Evolutionary conservation across 2,329 filamentous ascomycete genomes (phyloP).

Genomic region (Ophiosphaerella narmari): DNA sequence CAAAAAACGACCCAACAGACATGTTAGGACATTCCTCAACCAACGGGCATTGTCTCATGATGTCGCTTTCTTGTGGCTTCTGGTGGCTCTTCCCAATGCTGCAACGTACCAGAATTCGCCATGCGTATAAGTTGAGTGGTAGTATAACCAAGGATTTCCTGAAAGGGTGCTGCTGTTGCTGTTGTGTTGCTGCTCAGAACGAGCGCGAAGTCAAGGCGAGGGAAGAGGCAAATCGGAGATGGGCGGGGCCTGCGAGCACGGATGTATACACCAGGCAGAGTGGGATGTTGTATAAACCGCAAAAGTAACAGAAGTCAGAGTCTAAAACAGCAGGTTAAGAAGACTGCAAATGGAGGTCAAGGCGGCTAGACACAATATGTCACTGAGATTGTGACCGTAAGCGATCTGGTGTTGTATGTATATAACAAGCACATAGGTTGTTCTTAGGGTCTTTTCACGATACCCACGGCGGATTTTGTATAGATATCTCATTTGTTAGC

Average conservation of each 20-base stretch:
- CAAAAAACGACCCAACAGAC: conserved; percentile 49
- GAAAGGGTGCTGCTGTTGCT: conserved; percentile 47
- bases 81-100: conserved; percentile 46
- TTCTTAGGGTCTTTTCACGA: conserved; percentile 3
- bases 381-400: too few relatives aligned
- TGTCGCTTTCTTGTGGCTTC: conserved; percentile 44
- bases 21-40: conserved; percentile 42
- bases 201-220: conserved; percentile 52
- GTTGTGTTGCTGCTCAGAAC: conserved; percentile 50
- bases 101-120: conserved; percentile 47
- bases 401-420: not conserved
- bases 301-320: conserved; percentile 18
- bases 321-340: not conserved
- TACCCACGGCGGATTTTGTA: conserved; percentile 1
- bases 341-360: too few relatives aligned
- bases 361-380: too few relatives aligned
- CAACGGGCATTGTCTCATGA: conserved; percentile 48
- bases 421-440: not conserved
- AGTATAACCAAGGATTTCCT: conserved; percentile 41
- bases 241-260: conserved; percentile 44
- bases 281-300: conserved; percentile 44
- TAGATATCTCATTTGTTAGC: not conserved
- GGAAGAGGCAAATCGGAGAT: conserved; percentile 48
- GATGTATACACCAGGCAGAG: conserved; percentile 35
- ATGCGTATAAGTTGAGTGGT: conserved; percentile 51